Evolutionary conservation across 352 stramenopile genomes (phyloP).

Genomic region (Aphanomyces stellatus): DNA sequence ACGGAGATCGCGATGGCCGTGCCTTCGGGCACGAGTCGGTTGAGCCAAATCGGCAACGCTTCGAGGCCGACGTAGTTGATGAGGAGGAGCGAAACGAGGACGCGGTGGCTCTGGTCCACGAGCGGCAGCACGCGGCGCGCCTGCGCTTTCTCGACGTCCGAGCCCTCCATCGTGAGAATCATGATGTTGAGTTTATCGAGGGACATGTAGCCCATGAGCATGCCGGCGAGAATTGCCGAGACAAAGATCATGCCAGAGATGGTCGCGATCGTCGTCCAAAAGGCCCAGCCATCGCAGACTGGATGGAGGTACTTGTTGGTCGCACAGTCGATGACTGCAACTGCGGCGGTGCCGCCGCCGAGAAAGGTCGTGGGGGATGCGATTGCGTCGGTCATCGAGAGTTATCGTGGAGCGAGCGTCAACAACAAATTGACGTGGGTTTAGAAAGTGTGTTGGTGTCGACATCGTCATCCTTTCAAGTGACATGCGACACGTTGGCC

Average conservation of each 20-base stretch:
- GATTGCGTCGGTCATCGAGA: too few species aligned
- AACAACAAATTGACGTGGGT: too few species aligned
- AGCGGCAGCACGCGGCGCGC: constrained; percentile 49
- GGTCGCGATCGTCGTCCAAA: constrained; percentile 4
- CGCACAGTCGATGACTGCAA: constrained; percentile 3
- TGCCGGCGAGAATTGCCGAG: constrained; percentile 8
- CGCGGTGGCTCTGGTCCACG: constrained; percentile 51
- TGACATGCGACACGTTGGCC: too few species aligned
- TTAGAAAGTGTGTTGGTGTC: too few species aligned
- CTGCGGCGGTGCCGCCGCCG: too few species aligned
- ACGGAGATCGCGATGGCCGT: constrained; percentile 70
- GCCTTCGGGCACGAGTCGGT: constrained; percentile 35
- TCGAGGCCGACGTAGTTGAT: constrained; percentile 77
- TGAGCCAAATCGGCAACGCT: constrained; percentile 66
- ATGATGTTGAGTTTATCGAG: constrained; percentile 18
- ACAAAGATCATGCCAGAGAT: constrained; percentile 14
- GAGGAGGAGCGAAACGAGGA: constrained; percentile 77
- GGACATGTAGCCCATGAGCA: constrained; percentile 20
- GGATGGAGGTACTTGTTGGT: not conserved
- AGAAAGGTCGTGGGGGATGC: too few species aligned
- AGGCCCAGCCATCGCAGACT: not conserved
- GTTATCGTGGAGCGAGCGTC: too few species aligned
- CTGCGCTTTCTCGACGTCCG: constrained; percentile 32
- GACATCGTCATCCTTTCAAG: too few species aligned
- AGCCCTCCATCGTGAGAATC: constrained; percentile 22